These are phyloP conservation scores for Ulota crispa DNA, from an alignment of 225 moss, liverwort and hornwort species.

Conservation along the genomic window DNA sequence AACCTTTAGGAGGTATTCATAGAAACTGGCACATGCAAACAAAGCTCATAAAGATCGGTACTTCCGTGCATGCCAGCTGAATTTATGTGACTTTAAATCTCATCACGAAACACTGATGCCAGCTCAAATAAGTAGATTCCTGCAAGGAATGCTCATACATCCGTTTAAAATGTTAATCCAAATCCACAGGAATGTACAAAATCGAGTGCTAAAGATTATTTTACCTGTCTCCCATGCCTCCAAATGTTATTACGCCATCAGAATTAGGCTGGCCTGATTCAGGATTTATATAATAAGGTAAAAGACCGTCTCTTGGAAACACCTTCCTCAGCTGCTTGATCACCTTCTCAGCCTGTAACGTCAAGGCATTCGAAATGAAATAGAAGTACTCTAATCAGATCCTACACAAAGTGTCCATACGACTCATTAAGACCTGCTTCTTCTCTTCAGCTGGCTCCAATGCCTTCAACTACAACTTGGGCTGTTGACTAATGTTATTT, in stretches of 20 bases:
- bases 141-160: not conserved
- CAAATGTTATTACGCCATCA: conserved; percentile 59
- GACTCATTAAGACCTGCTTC: not conserved
- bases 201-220: not conserved
- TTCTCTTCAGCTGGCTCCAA: not conserved
- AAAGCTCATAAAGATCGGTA: conserved; percentile 18
- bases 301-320: conserved; percentile 74
- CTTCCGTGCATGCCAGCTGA: not conserved
- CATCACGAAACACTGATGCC: not conserved
- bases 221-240: conserved; percentile 97
- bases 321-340: conserved; percentile 67
- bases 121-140: not conserved
- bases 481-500: not conserved
- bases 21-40: conserved; percentile 65
- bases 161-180: not conserved
- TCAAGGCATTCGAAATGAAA: conserved; percentile 8
- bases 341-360: conserved; percentile 67
- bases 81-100: not conserved
- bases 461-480: not conserved
- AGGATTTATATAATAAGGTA: conserved; percentile 72
- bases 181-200: not conserved
- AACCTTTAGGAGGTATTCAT: conserved; percentile 91
- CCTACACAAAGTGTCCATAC: not conserved
- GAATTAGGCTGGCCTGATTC: conserved; percentile 57
- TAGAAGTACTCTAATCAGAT: not conserved